These are phyloP conservation scores for Xylaria grammica DNA, from an alignment of 495 filamentous ascomycete genomes.

Conservation along the genomic window DNA sequence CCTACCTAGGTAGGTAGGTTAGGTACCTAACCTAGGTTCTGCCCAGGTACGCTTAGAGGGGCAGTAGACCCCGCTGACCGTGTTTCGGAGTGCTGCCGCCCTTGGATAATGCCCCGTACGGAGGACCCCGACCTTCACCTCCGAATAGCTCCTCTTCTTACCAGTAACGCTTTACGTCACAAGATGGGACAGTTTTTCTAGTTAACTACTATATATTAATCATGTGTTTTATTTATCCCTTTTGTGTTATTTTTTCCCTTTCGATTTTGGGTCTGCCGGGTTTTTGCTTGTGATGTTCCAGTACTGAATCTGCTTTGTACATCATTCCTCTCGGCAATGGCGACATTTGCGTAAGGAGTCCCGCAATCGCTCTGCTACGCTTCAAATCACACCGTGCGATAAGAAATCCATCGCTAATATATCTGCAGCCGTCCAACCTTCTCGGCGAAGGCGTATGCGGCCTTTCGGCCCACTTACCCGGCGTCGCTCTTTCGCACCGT, in stretches of 20 bases:
- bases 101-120: neutral
- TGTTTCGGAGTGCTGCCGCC: conserved; percentile 18
- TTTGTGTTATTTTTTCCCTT: too few relatives aligned
- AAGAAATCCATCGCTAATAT: conserved; percentile 41
- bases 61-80: neutral
- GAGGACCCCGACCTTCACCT: neutral
- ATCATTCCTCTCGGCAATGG: conserved; percentile 37
- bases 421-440: conserved; percentile 49
- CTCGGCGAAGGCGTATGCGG: conserved; percentile 61
- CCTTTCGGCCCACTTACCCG: conserved; percentile 69
- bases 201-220: too few relatives aligned
- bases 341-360: conserved; percentile 52
- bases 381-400: neutral
- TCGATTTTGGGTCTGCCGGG: neutral
- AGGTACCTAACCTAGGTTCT: too few relatives aligned
- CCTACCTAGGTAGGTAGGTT: too few relatives aligned
- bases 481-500: conserved; percentile 57
- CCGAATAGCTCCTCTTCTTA: neutral
- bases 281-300: neutral
- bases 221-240: too few relatives aligned
- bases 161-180: too few relatives aligned
- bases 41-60: conserved; percentile 2
- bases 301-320: neutral
- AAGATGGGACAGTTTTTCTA: too few relatives aligned
- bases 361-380: conserved; percentile 6